Evolutionary conservation across 495 filamentous ascomycete genomes (phyloP).

Genomic region (Neurospora sublineolata): DNA sequence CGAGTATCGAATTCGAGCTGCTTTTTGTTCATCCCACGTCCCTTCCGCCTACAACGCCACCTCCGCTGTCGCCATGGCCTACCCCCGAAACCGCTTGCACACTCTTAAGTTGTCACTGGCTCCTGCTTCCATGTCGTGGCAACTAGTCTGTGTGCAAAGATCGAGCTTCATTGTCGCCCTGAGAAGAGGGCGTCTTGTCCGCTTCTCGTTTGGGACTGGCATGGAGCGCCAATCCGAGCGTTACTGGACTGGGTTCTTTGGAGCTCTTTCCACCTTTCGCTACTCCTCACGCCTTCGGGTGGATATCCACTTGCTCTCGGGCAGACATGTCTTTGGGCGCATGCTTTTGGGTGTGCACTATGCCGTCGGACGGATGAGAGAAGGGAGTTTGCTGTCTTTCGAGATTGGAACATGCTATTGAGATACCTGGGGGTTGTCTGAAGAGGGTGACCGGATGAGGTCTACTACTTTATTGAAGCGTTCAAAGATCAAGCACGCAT

Average conservation of each 20-base stretch:
- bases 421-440: neutral
- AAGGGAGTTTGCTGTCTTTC: neutral
- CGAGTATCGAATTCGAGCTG: neutral
- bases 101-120: conserved; percentile 86
- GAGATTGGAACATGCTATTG: neutral
- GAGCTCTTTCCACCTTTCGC: conserved; percentile 2
- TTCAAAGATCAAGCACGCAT: neutral
- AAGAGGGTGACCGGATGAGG: neutral
- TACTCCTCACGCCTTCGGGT: neutral
- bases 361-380: neutral
- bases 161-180: conserved; percentile 33
- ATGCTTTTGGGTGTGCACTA: neutral
- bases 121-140: conserved; percentile 62
- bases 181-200: conserved; percentile 34
- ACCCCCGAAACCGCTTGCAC: conserved; percentile 41
- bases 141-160: conserved; percentile 96
- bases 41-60: neutral
- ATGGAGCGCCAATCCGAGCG: conserved; percentile 12
- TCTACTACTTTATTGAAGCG: neutral
- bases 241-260: conserved; percentile 7
- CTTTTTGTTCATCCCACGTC: neutral
- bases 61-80: neutral
- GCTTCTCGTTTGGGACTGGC: conserved; percentile 11
- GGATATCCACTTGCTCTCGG: neutral
- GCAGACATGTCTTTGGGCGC: neutral